Evolutionary conservation across 163 green algal species (phyloP), one percentile per base, ranked within the genome.

Genomic region (Chlorella variabilis): DNA sequence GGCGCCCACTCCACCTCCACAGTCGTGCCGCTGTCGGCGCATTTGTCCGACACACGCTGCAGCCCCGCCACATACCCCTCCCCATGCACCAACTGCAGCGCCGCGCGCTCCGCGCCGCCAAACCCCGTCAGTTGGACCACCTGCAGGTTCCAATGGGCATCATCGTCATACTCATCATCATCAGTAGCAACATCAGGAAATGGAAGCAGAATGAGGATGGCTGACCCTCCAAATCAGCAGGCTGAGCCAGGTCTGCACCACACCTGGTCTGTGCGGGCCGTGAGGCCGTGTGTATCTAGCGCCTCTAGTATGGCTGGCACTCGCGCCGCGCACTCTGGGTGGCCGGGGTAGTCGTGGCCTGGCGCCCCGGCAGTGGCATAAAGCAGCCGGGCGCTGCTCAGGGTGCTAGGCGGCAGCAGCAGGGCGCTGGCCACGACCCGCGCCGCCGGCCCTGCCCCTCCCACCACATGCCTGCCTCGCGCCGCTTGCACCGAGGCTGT

Each of bases 271-370:
- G 81, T 74, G 18, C 75, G 73, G 0, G 69, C 63, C 3, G 85
- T 86, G 2, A 92, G 81, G 4, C 75, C 54, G 6, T 45, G 33
- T 8, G 48, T n/a, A 6, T 88, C 51, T 0, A 92, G 71, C 0
- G 85, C 87, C 36, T 68, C 38, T 1, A 89, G 27, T 20, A 92
- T 92, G 23, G 88, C 84, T 9, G 77, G 75, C 23, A 90, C 59
- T 0, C 88, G 78, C 17, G 83, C 88, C n/a, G 88, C 85, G 31
- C 83, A 91, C 67, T 92, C 88, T 15, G 84, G 41, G 45, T 92
- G 88, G 15, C 85, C 85, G 17, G 70, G 62, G 15, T 56, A 81
- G 49, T 84, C 68, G 58, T 88, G 81, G 27, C 48, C 51, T 31
- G 75, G 54, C 6, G 83, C 75, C 2, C 66, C 66, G 4, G 68